Evolutionary conservation across 495 filamentous ascomycete species (phyloP).

Genomic region (Glarea lozoyensis): DNA sequence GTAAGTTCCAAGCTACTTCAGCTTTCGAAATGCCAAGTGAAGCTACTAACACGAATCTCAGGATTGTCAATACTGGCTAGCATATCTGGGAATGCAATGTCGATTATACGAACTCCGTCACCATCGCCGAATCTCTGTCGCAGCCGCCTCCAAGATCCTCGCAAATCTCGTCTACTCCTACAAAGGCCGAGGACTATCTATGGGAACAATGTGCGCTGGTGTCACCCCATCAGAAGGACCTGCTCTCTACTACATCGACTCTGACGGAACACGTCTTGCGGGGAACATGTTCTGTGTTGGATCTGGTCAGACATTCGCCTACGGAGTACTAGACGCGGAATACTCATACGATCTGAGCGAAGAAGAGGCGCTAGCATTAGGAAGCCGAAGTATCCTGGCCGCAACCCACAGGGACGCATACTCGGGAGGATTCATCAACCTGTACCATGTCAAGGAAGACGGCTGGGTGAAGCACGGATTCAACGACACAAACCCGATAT

Average conservation of each 20-base stretch:
- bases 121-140: slow-evolving; percentile 96
- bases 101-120: slow-evolving; percentile 97
- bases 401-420: slow-evolving; percentile 96
- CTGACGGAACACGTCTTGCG: too few species aligned
- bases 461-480: slow-evolving; percentile 99
- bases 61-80: slow-evolving; percentile 99
- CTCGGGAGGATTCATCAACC: slow-evolving; percentile 96
- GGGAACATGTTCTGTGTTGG: slow-evolving; percentile 98
- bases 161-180: slow-evolving; percentile 96
- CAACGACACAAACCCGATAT: slow-evolving; percentile 88
- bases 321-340: slow-evolving; percentile 93
- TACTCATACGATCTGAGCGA: slow-evolving; percentile 81
- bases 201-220: slow-evolving; percentile 98
- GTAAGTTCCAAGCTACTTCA: too few species aligned
- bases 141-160: slow-evolving; percentile 95
- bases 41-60: too few species aligned
- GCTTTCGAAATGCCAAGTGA: too few species aligned
- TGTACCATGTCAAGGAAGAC: slow-evolving; percentile 97
- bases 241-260: slow-evolving; percentile 98
- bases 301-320: slow-evolving; percentile 96
- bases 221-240: slow-evolving; percentile 95
- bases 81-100: slow-evolving; percentile 97
- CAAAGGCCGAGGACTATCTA: slow-evolving; percentile 94
- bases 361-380: slow-evolving; percentile 83
- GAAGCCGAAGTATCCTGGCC: slow-evolving; percentile 85